Conservation (phyloP, 148 eudicot genomes). For the Cornus suecica region DNA sequence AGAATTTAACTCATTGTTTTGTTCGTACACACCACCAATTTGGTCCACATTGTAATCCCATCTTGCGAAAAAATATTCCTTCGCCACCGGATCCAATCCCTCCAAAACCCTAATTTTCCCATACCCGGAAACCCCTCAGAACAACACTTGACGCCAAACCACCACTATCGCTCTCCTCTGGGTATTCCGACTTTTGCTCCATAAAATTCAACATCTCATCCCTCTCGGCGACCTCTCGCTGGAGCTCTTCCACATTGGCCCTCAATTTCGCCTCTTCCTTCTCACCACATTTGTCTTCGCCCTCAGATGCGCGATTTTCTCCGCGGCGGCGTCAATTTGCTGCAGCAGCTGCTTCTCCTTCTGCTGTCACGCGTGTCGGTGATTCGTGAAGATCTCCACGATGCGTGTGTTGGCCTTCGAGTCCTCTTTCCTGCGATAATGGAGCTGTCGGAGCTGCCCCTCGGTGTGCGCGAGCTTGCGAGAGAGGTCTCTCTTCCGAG, state of each 20-base stretch:
- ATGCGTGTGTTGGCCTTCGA: too few species aligned
- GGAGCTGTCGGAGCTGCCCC: too few species aligned
- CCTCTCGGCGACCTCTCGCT: slow-evolving; percentile 66
- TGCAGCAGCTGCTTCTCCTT: too few species aligned
- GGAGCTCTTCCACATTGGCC: slow-evolving; percentile 46
- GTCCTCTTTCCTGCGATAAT: too few species aligned
- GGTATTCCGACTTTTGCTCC: slow-evolving; percentile 35
- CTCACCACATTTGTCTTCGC: slow-evolving; percentile 50
- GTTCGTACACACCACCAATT: slow-evolving; percentile 27
- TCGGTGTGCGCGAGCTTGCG: too few species aligned
- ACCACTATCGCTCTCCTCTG: slow-evolving; percentile 5
- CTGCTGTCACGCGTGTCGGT: too few species aligned
- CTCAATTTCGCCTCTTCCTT: slow-evolving; percentile 36
- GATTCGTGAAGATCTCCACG: too few species aligned
- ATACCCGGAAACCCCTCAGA: slow-evolving; percentile 22
- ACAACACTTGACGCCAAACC: slow-evolving; percentile 23
- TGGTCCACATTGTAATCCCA: slow-evolving; percentile 30
- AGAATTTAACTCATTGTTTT: slow-evolving; percentile 34
- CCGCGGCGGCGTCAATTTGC: too few species aligned
- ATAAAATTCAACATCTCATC: slow-evolving; percentile 76
- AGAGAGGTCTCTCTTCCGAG: too few species aligned
- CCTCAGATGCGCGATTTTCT: slow-evolving; percentile 38
- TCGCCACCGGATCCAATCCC: slow-evolving; percentile 18
- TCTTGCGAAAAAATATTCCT: slow-evolving; percentile 25
- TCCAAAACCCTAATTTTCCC: slow-evolving; percentile 37